These are phyloP conservation scores for Plasmodium vivax DNA, from an alignment of 169 alveolate species.

Conservation along the genomic window DNA sequence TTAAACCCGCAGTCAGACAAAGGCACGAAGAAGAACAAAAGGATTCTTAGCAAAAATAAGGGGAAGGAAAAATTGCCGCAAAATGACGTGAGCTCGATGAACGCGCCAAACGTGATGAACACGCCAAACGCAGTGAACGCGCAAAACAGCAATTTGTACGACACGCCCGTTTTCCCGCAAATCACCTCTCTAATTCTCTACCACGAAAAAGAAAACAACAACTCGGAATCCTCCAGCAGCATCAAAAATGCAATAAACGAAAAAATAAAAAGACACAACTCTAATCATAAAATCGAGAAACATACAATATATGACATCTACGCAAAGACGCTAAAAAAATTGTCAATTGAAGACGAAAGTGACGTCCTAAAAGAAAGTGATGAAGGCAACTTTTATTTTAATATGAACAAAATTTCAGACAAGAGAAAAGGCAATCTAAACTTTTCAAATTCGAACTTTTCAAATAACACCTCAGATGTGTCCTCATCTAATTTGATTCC, in stretches of 20 bases:
- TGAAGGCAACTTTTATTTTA: neutral
- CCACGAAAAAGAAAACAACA: constrained; percentile 34
- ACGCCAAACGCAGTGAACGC: neutral
- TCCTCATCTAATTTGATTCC: constrained; percentile 29
- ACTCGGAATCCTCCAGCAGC: constrained; percentile 25
- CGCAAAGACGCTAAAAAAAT: constrained; percentile 38
- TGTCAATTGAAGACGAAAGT: constrained; percentile 53
- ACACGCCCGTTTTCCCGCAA: constrained; percentile 59
- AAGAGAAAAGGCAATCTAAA: constrained; percentile 26
- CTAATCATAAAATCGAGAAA: constrained; percentile 33
- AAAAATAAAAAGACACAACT: constrained; percentile 25
- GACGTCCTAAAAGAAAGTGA: constrained; percentile 16
- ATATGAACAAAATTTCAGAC: constrained; percentile 9
- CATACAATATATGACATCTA: constrained; percentile 62
- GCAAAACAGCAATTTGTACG: constrained; percentile 1
- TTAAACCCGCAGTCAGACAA: neutral
- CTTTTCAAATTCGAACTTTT: neutral
- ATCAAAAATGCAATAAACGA: constrained; percentile 11
- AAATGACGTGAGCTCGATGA: neutral
- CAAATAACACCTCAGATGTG: constrained; percentile 11
- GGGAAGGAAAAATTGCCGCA: constrained; percentile 3
- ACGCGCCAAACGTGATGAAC: too few species aligned
- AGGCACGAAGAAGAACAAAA: neutral
- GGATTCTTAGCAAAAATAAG: constrained; percentile 23
- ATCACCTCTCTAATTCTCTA: constrained; percentile 56